phyloP scores from a whole-genome alignment of 2,329 filamentous ascomycete genomes.

The Venturia pyrina region DNA sequence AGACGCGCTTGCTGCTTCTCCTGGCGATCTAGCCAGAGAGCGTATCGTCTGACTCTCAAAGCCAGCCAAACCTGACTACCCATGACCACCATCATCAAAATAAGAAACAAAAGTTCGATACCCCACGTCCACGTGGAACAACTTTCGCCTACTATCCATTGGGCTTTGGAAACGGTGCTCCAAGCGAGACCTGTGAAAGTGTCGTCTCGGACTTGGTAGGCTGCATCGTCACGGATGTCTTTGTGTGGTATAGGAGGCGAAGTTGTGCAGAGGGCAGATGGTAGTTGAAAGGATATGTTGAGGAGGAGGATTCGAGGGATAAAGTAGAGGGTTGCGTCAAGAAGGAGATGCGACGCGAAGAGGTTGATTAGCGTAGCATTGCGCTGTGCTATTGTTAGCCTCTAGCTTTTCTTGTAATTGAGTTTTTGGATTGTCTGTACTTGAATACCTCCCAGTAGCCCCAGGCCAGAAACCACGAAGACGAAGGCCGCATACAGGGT shows the following conservation, averaged over 20 bases:
- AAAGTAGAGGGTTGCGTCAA: slow-evolving; percentile 19
- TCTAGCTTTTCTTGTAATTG: background rate
- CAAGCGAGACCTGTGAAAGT: background rate
- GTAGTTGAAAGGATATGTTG: slow-evolving; percentile 13
- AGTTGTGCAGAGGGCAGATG: slow-evolving; percentile 5
- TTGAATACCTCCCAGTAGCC: slow-evolving; percentile 33
- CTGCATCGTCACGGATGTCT: background rate
- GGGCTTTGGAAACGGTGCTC: background rate
- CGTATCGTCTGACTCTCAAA: slow-evolving; percentile 6
- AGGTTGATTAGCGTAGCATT: slow-evolving; percentile 15
- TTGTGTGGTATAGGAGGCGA: background rate
- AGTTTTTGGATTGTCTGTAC: slow-evolving; percentile 21
- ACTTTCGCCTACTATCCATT: background rate
- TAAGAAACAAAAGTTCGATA: background rate
- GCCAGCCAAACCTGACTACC: slow-evolving; percentile 5
- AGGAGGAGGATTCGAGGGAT: slow-evolving; percentile 17
- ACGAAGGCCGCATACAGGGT: slow-evolving; percentile 31
- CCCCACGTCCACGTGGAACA: slow-evolving; percentile 3
- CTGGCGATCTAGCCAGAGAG: slow-evolving; percentile 7
- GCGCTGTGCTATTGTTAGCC: slow-evolving; percentile 11
- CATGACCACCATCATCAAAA: background rate
- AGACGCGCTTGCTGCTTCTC: background rate
- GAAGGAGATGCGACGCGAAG: slow-evolving; percentile 19
- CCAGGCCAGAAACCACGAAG: slow-evolving; percentile 29
- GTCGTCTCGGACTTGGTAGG: slow-evolving; percentile 5